Base-by-base conservation (phyloP, 768 basidiomycete genomes). In the Lanmaoa rubissima region DNA sequence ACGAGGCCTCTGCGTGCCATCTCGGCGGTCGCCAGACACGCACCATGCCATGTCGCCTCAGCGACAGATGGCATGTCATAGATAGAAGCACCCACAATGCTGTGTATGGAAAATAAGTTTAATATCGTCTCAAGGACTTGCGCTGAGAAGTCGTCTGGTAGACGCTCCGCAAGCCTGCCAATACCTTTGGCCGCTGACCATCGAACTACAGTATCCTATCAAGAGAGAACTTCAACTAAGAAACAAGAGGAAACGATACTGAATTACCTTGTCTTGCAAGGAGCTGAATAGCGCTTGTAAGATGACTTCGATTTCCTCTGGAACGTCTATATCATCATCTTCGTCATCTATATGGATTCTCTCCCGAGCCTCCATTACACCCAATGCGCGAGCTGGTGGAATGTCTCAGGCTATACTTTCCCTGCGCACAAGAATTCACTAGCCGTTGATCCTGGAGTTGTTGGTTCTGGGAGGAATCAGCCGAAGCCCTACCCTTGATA, bases 101-200 rank as follows among this genome's bases (percentile, higher is more conserved):
- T 86, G 67, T 92, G 92, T 48, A 90, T 85, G 8, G 79, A 73
- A 69, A 94, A 97, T n/a, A 93, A 75, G 1, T 77, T 79, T 57
- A 94, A 75, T 35, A 94, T 75, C 5, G 85, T 91, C 51, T 90
- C 86, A 4, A 96, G 73, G n/a, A 98, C 86, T 68, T 98, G 93
- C 35, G 80, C 74, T 2, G 83, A 78, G 62, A 93, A 90, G 35
- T 87, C 86, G 1, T 73, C 57, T 2, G 97, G 91, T 1, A 99
- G 81, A 39, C 90, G 82, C 61, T 90, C 86, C 2, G 91, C 80
- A 44, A 98, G 82, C 8, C 94, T 85, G 9, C 94, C 90, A 10
- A 98, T 75, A 39, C 90, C 91, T 72, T 98, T 99, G 11, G 97
- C 91, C 5, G 93, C 84, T 14, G 96, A 94, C 83, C 92, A 98